These are phyloP conservation scores for Erodium texanum DNA, from an alignment of 441 rosid species.

Conservation along the genomic window DNA sequence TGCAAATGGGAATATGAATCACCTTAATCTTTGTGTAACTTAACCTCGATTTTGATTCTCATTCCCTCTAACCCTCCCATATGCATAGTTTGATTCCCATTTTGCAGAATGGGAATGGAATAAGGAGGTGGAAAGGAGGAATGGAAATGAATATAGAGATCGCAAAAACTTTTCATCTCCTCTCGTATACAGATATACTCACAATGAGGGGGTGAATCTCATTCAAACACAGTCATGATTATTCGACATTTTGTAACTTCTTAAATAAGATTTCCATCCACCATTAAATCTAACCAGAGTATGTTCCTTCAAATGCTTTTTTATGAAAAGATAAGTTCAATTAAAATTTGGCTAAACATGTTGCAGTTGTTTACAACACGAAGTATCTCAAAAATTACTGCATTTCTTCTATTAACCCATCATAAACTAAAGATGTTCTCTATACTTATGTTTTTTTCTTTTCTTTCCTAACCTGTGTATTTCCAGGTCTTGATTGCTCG, in stretches of 20 bases:
- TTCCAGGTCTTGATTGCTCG: neutral
- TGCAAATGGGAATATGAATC: neutral
- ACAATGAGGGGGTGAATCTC: neutral
- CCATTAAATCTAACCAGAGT: neutral
- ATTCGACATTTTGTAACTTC: neutral
- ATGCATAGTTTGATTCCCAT: neutral
- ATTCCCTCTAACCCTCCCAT: neutral
- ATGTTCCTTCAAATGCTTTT: neutral
- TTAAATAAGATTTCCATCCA: neutral
- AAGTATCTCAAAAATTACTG: neutral
- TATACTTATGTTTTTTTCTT: no score
- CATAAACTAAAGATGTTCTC: neutral
- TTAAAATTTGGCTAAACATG: neutral
- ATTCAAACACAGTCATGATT: neutral
- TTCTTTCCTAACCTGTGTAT: neutral
- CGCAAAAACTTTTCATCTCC: neutral
- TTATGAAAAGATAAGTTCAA: neutral
- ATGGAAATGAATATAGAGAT: neutral
- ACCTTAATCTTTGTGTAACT: neutral
- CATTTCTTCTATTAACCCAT: neutral
- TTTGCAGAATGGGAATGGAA: neutral
- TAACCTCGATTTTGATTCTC: neutral
- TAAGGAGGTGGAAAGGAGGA: neutral
- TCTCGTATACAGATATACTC: neutral
- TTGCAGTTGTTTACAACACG: neutral